These are phyloP conservation scores for Rhizopogon salebrosus DNA, from an alignment of 768 basidiomycete species.

Conservation along the genomic window DNA sequence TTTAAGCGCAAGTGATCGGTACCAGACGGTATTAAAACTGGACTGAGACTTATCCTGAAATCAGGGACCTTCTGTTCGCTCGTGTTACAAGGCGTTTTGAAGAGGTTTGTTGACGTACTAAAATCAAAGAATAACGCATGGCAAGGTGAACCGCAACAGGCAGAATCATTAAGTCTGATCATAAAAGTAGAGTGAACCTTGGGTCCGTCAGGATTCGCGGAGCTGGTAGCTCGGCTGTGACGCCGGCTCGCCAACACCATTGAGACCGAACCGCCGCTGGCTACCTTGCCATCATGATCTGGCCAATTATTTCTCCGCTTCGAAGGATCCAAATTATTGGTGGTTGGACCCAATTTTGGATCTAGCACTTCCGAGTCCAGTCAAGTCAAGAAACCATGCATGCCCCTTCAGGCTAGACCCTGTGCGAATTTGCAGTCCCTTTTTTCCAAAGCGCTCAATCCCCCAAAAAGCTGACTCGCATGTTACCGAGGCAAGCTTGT, in stretches of 20 bases:
- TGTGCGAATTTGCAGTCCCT: constrained; percentile 9
- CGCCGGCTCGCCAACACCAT: constrained; percentile 23
- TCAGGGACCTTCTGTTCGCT: constrained; percentile 10
- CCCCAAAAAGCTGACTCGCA: constrained; percentile 21
- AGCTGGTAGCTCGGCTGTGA: constrained; percentile 25
- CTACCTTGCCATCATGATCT: constrained; percentile 37
- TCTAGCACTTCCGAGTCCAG: constrained; percentile 36
- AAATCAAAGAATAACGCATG: constrained; percentile 26
- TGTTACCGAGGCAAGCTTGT: constrained; percentile 17
- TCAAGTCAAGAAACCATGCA: constrained; percentile 38
- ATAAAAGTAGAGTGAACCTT: constrained; percentile 21
- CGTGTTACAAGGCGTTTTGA: constrained; percentile 20
- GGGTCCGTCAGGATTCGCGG: constrained; percentile 26
- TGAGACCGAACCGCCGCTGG: constrained; percentile 27
- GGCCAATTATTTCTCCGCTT: constrained; percentile 38
- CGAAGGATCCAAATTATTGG: constrained; percentile 43
- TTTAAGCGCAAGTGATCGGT: constrained; percentile 23
- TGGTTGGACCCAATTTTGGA: constrained; percentile 29
- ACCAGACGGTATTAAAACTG: constrained; percentile 22
- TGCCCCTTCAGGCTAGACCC: constrained; percentile 46
- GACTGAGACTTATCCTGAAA: constrained; percentile 17
- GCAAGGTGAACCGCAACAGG: constrained; percentile 22
- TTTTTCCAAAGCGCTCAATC: constrained; percentile 22
- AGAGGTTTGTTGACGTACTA: constrained; percentile 20
- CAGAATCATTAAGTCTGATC: constrained; percentile 29